Conservation (phyloP, 1,284 basidiomycete genomes). For the Irpex sp. region DNA sequence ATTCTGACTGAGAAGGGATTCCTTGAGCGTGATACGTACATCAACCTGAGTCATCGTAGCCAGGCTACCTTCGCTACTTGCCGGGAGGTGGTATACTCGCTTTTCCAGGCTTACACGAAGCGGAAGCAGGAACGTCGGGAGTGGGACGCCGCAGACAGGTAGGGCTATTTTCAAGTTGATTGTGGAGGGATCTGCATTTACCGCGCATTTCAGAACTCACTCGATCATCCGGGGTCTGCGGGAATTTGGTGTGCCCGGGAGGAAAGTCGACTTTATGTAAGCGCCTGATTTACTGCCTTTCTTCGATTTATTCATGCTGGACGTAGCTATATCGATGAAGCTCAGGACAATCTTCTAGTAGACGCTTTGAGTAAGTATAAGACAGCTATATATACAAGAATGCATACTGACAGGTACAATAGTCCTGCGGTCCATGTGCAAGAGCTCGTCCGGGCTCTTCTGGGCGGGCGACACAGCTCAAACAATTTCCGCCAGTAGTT, state of each 20-base stretch:
- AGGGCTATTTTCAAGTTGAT: slow-evolving; percentile 6
- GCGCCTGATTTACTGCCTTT: slow-evolving; percentile 25
- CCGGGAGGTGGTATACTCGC: slow-evolving; percentile 56
- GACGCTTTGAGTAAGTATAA: slow-evolving; percentile 63
- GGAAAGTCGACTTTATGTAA: slow-evolving; percentile 66
- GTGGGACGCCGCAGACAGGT: slow-evolving; percentile 74
- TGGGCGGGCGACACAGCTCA: slow-evolving; percentile 88
- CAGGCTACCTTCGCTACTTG: slow-evolving; percentile 63
- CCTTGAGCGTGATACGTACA: slow-evolving; percentile 55
- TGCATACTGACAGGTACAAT: not conserved
- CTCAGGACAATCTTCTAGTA: slow-evolving; percentile 76
- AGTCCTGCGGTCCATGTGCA: slow-evolving; percentile 72
- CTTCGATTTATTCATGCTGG: not conserved
- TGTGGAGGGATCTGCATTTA: too few relatives aligned
- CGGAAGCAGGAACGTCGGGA: slow-evolving; percentile 53
- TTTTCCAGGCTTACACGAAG: slow-evolving; percentile 65
- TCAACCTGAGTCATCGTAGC: slow-evolving; percentile 53
- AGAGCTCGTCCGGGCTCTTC: slow-evolving; percentile 73
- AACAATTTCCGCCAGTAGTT: slow-evolving; percentile 77
- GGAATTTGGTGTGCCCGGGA: slow-evolving; percentile 42
- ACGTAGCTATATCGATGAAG: slow-evolving; percentile 76
- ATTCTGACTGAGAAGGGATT: slow-evolving; percentile 41
- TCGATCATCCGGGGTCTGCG: slow-evolving; percentile 51
- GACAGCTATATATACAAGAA: too few relatives aligned
- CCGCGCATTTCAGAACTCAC: slow-evolving; percentile 49